Conservation (phyloP, 176 grass and related monocot species). For the Carex cristatella region DNA sequence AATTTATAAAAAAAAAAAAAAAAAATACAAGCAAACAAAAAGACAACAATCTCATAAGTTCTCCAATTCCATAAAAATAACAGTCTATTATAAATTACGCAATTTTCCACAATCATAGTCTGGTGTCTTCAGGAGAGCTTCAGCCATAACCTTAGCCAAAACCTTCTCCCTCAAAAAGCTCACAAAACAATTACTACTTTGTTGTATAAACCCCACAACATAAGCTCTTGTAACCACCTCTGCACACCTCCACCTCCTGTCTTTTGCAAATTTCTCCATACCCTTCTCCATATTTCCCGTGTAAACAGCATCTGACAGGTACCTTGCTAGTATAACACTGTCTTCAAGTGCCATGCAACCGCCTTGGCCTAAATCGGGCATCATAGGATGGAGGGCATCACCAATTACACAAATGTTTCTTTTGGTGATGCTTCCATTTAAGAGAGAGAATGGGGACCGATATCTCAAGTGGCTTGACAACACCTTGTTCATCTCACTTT, state of each 20-base stretch:
- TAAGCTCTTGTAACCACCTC: conserved; percentile 29
- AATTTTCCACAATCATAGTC: conserved; percentile 48
- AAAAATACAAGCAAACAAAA: background rate
- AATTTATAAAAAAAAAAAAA: background rate
- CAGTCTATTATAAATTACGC: background rate
- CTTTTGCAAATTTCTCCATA: conserved; percentile 33
- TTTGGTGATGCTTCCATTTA: conserved; percentile 34
- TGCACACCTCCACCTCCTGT: conserved; percentile 58
- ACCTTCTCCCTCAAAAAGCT: conserved; percentile 45
- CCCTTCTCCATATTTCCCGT: conserved; percentile 21
- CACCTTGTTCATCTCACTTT: conserved; percentile 40
- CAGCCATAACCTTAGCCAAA: conserved; percentile 22
- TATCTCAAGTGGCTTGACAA: conserved; percentile 40
- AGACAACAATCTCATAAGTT: background rate
- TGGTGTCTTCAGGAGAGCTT: conserved; percentile 10
- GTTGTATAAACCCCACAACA: conserved; percentile 38
- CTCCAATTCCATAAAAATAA: background rate
- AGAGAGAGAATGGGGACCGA: conserved; percentile 39
- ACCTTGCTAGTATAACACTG: conserved; percentile 38
- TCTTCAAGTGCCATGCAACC: conserved; percentile 80
- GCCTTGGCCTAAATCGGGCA: conserved; percentile 70
- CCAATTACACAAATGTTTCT: conserved; percentile 63
- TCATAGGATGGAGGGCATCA: conserved; percentile 86
- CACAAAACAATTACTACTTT: conserved; percentile 17
- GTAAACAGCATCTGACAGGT: conserved; percentile 36